These are phyloP conservation scores for Volvox africanus DNA, from an alignment of 139 green algal species.

Conservation along the genomic window DNA sequence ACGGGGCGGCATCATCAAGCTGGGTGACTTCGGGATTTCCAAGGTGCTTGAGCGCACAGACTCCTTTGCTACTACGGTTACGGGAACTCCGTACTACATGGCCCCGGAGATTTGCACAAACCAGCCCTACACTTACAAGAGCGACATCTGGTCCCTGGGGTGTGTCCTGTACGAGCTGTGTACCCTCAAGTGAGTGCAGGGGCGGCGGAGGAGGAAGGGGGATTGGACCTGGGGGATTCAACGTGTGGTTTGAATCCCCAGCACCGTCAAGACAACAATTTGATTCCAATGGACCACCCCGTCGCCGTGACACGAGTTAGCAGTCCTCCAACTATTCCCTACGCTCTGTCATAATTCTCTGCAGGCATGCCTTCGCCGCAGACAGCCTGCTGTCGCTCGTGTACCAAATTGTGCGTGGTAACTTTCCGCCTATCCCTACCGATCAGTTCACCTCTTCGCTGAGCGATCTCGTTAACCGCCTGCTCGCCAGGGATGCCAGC, in stretches of 20 bases:
- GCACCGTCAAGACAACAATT: too few species aligned
- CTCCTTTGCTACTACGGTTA: conserved; percentile 75
- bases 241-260: too few species aligned
- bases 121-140: conserved; percentile 80
- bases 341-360: neutral
- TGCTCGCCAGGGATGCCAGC: conserved; percentile 64
- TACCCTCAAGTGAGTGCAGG: conserved; percentile 70
- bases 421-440: conserved; percentile 66
- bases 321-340: too few species aligned
- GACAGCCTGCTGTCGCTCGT: conserved; percentile 75
- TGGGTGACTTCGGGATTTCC: conserved; percentile 91
- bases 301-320: too few species aligned
- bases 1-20: conserved; percentile 75
- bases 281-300: too few species aligned
- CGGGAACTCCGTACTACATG: conserved; percentile 72
- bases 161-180: conserved; percentile 91
- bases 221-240: too few species aligned
- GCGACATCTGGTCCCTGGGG: conserved; percentile 88
- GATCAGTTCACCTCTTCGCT: conserved; percentile 59
- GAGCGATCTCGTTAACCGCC: conserved; percentile 53
- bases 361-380: conserved; percentile 78
- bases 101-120: conserved; percentile 77
- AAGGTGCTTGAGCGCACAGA: conserved; percentile 77
- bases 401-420: conserved; percentile 77
- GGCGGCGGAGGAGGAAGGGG: too few species aligned